phyloP scores from a whole-genome alignment of 306 rosid genomes.

The Clitoria ternatea region DNA sequence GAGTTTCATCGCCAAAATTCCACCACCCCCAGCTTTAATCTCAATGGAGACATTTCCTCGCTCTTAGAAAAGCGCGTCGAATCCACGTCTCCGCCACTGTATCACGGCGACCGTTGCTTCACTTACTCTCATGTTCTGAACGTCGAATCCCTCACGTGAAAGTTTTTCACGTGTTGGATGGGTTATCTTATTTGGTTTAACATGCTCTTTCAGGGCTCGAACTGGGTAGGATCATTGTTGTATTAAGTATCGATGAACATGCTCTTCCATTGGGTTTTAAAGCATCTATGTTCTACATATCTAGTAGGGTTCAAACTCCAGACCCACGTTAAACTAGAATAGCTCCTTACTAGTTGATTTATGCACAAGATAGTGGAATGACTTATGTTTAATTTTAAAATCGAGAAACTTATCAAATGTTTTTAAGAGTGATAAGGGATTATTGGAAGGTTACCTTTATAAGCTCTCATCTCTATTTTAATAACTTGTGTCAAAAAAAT shows the following conservation, averaged over 20 bases:
- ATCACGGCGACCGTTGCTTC: conserved; percentile 55
- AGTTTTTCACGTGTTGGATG: no score
- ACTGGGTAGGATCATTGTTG: no score
- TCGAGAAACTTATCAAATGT: background rate
- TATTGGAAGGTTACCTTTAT: background rate
- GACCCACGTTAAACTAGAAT: no score
- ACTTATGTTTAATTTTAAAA: background rate
- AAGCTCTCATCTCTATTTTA: no score
- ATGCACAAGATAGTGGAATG: no score
- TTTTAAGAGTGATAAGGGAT: background rate
- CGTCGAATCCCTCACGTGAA: conserved; percentile 60
- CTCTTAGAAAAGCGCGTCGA: conserved; percentile 30
- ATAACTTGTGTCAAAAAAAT: background rate
- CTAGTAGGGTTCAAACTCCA: no score
- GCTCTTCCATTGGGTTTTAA: no score
- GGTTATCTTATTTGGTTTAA: conserved; percentile 40
- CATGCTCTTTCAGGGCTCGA: conserved; percentile 27
- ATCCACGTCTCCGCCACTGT: conserved; percentile 40
- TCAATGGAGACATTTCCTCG: background rate
- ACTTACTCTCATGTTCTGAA: conserved; percentile 54
- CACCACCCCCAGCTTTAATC: background rate
- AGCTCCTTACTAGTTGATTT: no score
- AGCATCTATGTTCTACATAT: no score
- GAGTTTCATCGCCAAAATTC: conserved; percentile 19
- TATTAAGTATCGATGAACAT: no score